A percentile compares a stretch with the other conserved stretches of the same genome.
Evolutionary conservation across 2,329 filamentous ascomycete species (phyloP).

Genomic region (Aureobasidium subglaciale): DNA sequence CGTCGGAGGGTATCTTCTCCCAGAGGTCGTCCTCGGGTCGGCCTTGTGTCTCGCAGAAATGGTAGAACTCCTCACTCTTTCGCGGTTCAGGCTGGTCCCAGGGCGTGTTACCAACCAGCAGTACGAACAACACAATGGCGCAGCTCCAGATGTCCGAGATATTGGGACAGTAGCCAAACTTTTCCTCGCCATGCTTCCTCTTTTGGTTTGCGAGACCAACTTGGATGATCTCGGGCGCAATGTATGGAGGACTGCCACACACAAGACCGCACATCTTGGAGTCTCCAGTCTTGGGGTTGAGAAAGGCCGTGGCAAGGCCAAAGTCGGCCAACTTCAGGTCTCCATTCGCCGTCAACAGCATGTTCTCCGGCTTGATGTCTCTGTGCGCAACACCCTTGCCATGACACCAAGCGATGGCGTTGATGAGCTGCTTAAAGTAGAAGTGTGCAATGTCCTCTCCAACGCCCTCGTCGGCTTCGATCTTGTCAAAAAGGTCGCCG

Average conservation of each 20-base stretch:
- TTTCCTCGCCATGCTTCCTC: constrained; percentile 37
- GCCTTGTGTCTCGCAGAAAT: constrained; percentile 75
- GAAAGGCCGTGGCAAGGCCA: constrained; percentile 87
- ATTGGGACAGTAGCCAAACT: constrained; percentile 64
- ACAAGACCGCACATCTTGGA: constrained; percentile 79
- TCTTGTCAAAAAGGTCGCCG: constrained; percentile 97
- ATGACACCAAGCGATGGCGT: constrained; percentile 90
- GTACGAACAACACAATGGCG: constrained; percentile 92
- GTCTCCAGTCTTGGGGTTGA: constrained; percentile 66
- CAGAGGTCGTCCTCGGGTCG: constrained; percentile 76
- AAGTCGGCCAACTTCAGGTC: constrained; percentile 95
- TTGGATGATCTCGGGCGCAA: constrained; percentile 79
- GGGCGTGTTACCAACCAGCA: constrained; percentile 91
- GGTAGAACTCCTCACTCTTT: constrained; percentile 82
- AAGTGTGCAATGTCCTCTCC: constrained; percentile 89
- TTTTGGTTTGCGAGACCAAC: constrained; percentile 41
- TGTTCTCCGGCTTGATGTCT: constrained; percentile 73
- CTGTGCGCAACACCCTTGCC: constrained; percentile 91
- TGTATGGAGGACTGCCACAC: constrained; percentile 94
- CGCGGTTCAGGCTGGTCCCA: constrained; percentile 83
- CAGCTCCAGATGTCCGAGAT: constrained; percentile 94
- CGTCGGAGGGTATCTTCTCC: constrained; percentile 65
- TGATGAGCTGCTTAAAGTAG: constrained; percentile 88
- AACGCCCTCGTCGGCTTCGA: constrained; percentile 95
- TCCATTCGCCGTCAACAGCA: constrained; percentile 75